Evolutionary conservation across 495 filamentous ascomycete species (phyloP), one percentile per base, ranked within the genome.

Genomic region (Daldinia vernicosa): DNA sequence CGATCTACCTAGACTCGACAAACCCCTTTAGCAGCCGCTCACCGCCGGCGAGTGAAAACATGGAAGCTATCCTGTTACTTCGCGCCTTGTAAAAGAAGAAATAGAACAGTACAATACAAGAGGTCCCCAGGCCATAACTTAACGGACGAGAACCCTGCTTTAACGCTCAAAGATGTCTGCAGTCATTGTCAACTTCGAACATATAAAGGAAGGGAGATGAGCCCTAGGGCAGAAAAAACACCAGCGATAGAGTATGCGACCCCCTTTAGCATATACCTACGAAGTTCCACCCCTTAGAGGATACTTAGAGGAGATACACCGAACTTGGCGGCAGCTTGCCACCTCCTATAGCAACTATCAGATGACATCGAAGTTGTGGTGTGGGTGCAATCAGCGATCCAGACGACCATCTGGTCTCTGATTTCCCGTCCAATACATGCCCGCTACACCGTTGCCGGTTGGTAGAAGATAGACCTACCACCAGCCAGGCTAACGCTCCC

Each of bases 321-420:
- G 22, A 56, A 27, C 56, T 24, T 56, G 28, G 26, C 24, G 37
- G 51, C 7, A 40, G 43, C 56, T 57, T 12, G 17, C 40, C 37
- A 58, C 40, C n/a, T 55, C 51, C 52, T 52, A 54, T 71, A 52
- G 54, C 52, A 15, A 63, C 53, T n/a, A 39, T 72, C 64, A 65
- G 66, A 59, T 63, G 66, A 65, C 50, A 24, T 15, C 22, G 19
- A 56, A 39, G 64, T 27, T 17, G 12, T 54, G 55, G 19, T 56
- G 59, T 51, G 55, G 27, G 53, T 61, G 50, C 69, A 64, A 64
- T 56, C 55, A 55, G 19, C 47, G n/a, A 32, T 15, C 37, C 7
- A 26, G 60, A 32, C 45, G 60, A 45, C 40, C n/a, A 26, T n/a
- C 43, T 50, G 61, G 60, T 40, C 53, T 54, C 39, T 30, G 12